phyloP scores from a whole-genome alignment of 2,329 filamentous ascomycete genomes.

The Aureobasidium sp. region DNA sequence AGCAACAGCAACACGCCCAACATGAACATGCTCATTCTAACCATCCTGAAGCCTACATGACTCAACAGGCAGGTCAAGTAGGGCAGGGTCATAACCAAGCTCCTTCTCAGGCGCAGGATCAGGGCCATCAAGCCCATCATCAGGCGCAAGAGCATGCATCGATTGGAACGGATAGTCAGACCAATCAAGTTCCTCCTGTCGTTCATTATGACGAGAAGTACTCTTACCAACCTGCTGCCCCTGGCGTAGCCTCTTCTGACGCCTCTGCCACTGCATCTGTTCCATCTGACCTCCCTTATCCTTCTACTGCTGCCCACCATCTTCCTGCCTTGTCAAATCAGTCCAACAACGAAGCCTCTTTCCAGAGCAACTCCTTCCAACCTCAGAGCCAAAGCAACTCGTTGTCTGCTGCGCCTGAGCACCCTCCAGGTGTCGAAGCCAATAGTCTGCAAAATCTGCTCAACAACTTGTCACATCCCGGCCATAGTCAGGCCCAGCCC shows the following conservation, averaged over 20 bases:
- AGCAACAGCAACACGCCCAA: background rate
- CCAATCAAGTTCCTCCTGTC: constrained; percentile 9
- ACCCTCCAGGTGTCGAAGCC: constrained; percentile 8
- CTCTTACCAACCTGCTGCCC: constrained; percentile 4
- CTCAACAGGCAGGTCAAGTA: background rate
- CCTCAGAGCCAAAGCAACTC: constrained; percentile 10
- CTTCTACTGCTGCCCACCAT: constrained; percentile 3
- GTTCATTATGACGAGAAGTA: constrained; percentile 10
- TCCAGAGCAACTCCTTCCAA: constrained; percentile 19
- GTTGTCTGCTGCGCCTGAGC: background rate
- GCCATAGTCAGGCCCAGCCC: constrained; percentile 23
- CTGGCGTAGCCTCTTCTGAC: constrained; percentile 22
- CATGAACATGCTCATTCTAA: background rate
- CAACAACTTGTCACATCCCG: constrained; percentile 22
- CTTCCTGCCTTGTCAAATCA: constrained; percentile 13
- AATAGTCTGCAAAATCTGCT: constrained; percentile 11
- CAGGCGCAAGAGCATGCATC: constrained; percentile 11
- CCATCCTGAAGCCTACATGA: constrained; percentile 4
- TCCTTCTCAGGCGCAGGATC: background rate
- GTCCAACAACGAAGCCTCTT: constrained; percentile 10
- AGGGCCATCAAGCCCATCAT: constrained; percentile 8
- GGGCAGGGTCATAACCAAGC: background rate
- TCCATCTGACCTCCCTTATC: constrained; percentile 3
- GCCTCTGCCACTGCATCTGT: constrained; percentile 23
- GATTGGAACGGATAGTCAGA: constrained; percentile 12